A percentile compares a stretch with the other conserved stretches of the same genome.
phyloP scores from a whole-genome alignment of 1,139 yeast species.

The Scheffersomyces titani region DNA sequence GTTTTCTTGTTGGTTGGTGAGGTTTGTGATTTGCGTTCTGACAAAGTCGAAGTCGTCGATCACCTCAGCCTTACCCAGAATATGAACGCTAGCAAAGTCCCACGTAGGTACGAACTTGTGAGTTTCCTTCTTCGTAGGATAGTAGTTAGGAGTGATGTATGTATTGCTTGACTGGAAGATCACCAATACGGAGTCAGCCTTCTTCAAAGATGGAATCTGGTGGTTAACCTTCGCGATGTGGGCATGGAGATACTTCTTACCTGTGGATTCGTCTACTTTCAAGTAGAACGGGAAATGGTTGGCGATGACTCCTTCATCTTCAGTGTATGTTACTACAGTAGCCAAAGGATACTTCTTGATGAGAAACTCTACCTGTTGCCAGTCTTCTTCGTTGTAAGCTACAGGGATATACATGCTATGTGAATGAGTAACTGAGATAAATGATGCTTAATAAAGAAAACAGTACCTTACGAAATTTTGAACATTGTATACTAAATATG shows the following conservation, averaged over 20 bases:
- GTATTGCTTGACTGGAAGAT: constrained; percentile 57
- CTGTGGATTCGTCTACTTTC: constrained; percentile 35
- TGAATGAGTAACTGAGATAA: background rate
- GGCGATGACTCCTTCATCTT: constrained; percentile 44
- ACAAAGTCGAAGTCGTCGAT: constrained; percentile 51
- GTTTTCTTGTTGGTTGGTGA: constrained; percentile 53
- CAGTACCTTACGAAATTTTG: background rate
- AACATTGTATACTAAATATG: background rate
- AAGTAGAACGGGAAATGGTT: constrained; percentile 62
- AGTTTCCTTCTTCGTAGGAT: constrained; percentile 56
- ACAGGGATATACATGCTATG: constrained; percentile 15
- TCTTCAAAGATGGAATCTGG: constrained; percentile 48
- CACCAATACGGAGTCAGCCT: constrained; percentile 46
- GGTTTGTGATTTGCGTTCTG: constrained; percentile 42
- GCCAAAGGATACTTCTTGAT: constrained; percentile 55
- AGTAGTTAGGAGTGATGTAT: constrained; percentile 64
- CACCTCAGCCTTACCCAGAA: constrained; percentile 53
- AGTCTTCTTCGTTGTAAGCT: constrained; percentile 27
- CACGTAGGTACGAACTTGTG: constrained; percentile 73
- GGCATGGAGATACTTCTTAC: constrained; percentile 48
- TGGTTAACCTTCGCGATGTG: constrained; percentile 60
- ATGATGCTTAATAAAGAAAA: background rate
- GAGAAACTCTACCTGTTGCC: constrained; percentile 42
- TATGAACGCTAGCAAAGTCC: constrained; percentile 67
- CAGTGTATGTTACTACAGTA: constrained; percentile 47